These are phyloP conservation scores for Aspergillus pseudonomiae DNA, from an alignment of 2,329 filamentous ascomycete genomes.

Conservation along the genomic window DNA sequence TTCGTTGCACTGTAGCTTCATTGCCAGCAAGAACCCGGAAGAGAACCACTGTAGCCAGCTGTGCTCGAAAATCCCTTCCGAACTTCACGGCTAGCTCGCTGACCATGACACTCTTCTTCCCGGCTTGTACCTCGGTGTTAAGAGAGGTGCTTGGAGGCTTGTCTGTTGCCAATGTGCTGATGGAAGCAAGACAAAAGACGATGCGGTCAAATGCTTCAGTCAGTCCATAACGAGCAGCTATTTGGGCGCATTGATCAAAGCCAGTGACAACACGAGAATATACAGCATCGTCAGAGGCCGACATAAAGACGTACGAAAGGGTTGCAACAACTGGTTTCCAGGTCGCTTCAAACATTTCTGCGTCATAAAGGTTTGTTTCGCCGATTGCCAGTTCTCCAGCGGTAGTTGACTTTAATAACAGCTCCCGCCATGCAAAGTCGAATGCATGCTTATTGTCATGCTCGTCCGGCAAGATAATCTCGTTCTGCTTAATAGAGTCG, in stretches of 20 bases:
- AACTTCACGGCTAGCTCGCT: slow-evolving; percentile 96
- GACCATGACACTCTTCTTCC: slow-evolving; percentile 94
- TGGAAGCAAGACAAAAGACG: slow-evolving; percentile 83
- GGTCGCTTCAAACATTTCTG: slow-evolving; percentile 94
- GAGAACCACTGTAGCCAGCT: slow-evolving; percentile 90
- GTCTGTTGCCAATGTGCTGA: slow-evolving; percentile 82
- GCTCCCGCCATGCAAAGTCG: slow-evolving; percentile 95
- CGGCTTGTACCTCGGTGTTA: slow-evolving; percentile 94
- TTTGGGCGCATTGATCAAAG: slow-evolving; percentile 93
- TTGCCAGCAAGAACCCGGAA: slow-evolving; percentile 89
- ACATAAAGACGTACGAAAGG: slow-evolving; percentile 98
- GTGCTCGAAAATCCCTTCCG: slow-evolving; percentile 88
- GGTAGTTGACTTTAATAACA: slow-evolving; percentile 80
- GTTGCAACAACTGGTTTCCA: slow-evolving; percentile 96
- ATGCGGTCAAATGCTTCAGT: slow-evolving; percentile 91
- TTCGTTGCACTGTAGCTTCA: slow-evolving; percentile 72
- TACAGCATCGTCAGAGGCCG: slow-evolving; percentile 92
- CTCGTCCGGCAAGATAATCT: slow-evolving; percentile 96
- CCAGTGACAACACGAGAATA: slow-evolving; percentile 91
- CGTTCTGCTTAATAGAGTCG: slow-evolving; percentile 85
- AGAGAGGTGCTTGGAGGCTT: slow-evolving; percentile 78
- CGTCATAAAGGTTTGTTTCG: slow-evolving; percentile 92
- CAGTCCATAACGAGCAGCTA: slow-evolving; percentile 81
- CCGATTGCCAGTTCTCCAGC: slow-evolving; percentile 75
- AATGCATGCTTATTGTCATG: slow-evolving; percentile 97